phyloP scores from a whole-genome alignment of 1,284 basidiomycete genomes.

The Blastosporella zonata region DNA sequence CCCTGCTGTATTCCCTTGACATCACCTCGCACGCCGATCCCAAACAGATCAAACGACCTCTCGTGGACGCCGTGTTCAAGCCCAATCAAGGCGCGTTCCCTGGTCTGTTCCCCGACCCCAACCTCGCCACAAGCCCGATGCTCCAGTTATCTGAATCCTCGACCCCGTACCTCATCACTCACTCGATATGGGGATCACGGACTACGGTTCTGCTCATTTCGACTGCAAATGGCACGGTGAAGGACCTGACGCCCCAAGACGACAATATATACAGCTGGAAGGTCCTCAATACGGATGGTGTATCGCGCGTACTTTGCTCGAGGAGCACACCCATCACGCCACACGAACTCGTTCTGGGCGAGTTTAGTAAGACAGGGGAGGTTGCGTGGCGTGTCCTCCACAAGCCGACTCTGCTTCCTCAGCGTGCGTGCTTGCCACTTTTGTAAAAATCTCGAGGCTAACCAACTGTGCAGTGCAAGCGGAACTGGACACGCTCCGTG shows the following conservation, averaged over 20 bases:
- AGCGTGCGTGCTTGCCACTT: conserved; percentile 31
- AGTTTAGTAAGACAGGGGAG: conserved; percentile 28
- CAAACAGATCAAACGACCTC: conserved; percentile 17
- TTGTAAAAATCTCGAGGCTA: not conserved
- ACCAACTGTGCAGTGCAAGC: conserved; percentile 33
- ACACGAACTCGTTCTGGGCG: conserved; percentile 49
- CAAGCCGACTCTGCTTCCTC: conserved; percentile 35
- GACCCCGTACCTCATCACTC: conserved; percentile 36
- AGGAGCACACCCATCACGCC: conserved; percentile 51
- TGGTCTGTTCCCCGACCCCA: conserved; percentile 57
- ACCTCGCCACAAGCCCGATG: conserved; percentile 44
- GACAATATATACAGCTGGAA: conserved; percentile 45
- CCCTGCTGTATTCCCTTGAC: conserved; percentile 46
- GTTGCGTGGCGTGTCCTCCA: conserved; percentile 43
- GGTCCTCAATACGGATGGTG: conserved; percentile 52
- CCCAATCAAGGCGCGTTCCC: conserved; percentile 47
- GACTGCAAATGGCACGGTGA: conserved; percentile 34
- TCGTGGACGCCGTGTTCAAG: conserved; percentile 41
- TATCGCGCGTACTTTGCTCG: conserved; percentile 41
- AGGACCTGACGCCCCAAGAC: conserved; percentile 41
- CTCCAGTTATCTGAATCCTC: conserved; percentile 27
- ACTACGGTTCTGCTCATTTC: conserved; percentile 45
- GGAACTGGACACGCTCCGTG: conserved; percentile 38
- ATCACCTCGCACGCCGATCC: conserved; percentile 21
- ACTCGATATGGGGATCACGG: conserved; percentile 53